Evolutionary conservation across 2,329 filamentous ascomycete species (phyloP), one percentile per base, ranked within the genome.

Genomic region (Ceratocystis eucalypticola): DNA sequence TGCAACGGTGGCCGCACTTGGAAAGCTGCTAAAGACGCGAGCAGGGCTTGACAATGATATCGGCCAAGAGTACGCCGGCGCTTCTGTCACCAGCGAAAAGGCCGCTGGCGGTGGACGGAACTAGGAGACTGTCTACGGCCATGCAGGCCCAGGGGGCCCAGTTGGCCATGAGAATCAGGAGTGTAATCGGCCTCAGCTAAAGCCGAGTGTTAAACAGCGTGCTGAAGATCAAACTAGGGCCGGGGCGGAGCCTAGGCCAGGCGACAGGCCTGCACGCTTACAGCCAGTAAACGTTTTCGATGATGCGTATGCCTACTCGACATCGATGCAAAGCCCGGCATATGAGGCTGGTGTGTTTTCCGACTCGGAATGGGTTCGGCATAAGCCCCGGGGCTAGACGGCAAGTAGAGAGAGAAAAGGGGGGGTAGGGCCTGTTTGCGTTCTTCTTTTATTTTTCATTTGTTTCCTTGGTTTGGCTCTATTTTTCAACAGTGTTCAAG

Each of bases 311-410:
- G 66, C 33, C 12, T 67, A 64, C 62, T 66, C 66, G n/a, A 68
- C 63, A 20, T 68, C 64, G 55, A 17, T 69, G 25, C 59, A 67
- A 17, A 69, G 66, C 46, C 68, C 68, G 33, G 57, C 50, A n/a
- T 62, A 66, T 33, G 64, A 69, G 4, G 55, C 28, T 8, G 63
- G 66, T 63, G 59, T 45, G 46, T 68, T 62, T 63, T 65, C 68
- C 28, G 37, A 63, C 6, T 25, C 64, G 10, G 53, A 64, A 57
- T 46, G 66, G 64, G 46, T 62, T n/a, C 28, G 22, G 22, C 33
- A 62, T 25, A n/a, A 57, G 44, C 41, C 8, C 8, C 37, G n/a
- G 61, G 46, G 61, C 22, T 62, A 44, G 30, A 46, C 2, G 20
- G 15, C 8, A 22, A 8, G 37, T 20, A 17, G 37, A 44, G 41